A percentile compares a stretch with the other conserved stretches of the same genome.
Evolutionary conservation across 768 basidiomycete genomes (phyloP).

Genomic region (Suillus subluteus): DNA sequence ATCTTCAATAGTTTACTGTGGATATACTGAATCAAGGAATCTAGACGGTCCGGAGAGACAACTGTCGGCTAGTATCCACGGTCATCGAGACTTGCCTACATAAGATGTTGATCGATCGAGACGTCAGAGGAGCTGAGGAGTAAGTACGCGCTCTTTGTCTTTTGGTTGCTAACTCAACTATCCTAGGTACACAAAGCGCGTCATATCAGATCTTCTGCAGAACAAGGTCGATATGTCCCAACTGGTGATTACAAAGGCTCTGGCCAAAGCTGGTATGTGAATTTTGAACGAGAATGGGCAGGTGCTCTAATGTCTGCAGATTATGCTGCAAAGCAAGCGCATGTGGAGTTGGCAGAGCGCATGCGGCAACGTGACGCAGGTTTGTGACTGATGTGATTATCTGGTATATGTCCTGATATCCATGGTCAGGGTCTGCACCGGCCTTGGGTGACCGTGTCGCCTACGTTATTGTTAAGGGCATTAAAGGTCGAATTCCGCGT

Average conservation of each 20-base stretch:
- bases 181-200: constrained; percentile 88
- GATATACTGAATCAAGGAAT: constrained; percentile 2
- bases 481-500: constrained; percentile 66
- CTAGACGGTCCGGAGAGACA: constrained; percentile 96
- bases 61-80: constrained; percentile 97
- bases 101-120: constrained; percentile 95
- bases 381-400: constrained; percentile 26
- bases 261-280: constrained; percentile 77
- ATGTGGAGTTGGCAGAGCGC: constrained; percentile 92
- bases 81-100: constrained; percentile 98
- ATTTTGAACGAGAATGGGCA: neutral
- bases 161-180: constrained; percentile 18
- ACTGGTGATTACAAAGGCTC: constrained; percentile 96
- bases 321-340: constrained; percentile 94
- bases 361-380: constrained; percentile 97
- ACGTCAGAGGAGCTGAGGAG: constrained; percentile 94
- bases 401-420: neutral
- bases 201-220: constrained; percentile 91
- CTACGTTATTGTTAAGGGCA: constrained; percentile 97
- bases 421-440: constrained; percentile 81
- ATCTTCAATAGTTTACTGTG: neutral
- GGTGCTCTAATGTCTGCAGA: constrained; percentile 49
- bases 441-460: constrained; percentile 98
- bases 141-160: constrained; percentile 41
- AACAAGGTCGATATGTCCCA: constrained; percentile 99